Conservation (phyloP, 306 rosid species). For the Cicer pinnatifidum region DNA sequence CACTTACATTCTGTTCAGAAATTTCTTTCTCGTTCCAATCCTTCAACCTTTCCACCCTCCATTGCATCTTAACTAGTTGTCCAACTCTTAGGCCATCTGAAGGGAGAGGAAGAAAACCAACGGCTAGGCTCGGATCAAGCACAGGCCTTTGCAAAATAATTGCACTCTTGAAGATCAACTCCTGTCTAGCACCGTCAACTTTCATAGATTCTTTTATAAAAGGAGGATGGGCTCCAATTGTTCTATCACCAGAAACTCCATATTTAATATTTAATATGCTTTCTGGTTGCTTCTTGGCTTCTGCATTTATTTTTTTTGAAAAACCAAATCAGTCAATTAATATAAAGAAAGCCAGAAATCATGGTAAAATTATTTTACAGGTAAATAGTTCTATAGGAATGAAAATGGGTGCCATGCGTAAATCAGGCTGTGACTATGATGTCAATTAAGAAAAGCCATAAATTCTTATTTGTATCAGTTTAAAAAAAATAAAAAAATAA, state of each 20-base stretch:
- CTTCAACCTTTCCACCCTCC: conserved; percentile 94
- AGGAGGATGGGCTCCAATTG: conserved; percentile 88
- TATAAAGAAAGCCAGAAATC: conserved; percentile 27
- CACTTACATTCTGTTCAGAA: conserved; percentile 66
- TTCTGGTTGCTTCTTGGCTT: conserved; percentile 58
- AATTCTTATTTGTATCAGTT: conserved; percentile 1
- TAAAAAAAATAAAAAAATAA: neutral
- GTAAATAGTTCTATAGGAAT: conserved; percentile 33
- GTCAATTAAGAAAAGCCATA: conserved; percentile 37
- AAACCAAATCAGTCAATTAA: conserved; percentile 18
- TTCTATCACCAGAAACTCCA: conserved; percentile 82
- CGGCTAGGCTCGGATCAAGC: conserved; percentile 91
- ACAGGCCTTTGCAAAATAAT: conserved; percentile 92
- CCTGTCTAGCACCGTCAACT: conserved; percentile 59
- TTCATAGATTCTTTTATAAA: conserved; percentile 52
- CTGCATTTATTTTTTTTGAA: conserved; percentile 46
- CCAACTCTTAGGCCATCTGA: conserved; percentile 88
- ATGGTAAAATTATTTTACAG: conserved; percentile 35
- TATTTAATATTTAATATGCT: conserved; percentile 83
- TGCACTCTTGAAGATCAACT: conserved; percentile 79
- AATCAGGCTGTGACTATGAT: conserved; percentile 30
- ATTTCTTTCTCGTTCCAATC: conserved; percentile 61
- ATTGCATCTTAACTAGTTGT: conserved; percentile 84
- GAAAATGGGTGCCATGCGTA: neutral
- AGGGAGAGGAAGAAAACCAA: conserved; percentile 97